phyloP scores from a whole-genome alignment of 192 early-diverging fungal genomes.

The Backusella sp. region DNA sequence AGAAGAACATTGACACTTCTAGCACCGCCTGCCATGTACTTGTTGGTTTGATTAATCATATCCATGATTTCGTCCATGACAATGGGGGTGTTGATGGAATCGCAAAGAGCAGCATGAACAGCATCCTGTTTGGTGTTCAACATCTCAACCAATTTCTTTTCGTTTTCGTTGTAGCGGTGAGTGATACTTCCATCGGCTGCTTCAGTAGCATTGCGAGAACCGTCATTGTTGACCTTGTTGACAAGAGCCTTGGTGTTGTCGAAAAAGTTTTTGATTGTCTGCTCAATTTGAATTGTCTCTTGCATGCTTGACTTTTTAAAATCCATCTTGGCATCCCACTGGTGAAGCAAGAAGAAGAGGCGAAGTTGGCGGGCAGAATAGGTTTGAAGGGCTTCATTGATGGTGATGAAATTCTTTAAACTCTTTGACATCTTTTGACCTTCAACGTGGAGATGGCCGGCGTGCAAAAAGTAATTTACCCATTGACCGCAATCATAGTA shows the following conservation, averaged over 20 bases:
- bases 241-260: constrained; percentile 76
- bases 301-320: constrained; percentile 74
- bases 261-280: constrained; percentile 88
- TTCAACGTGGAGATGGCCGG: constrained; percentile 93
- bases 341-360: constrained; percentile 83
- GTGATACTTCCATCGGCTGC: constrained; percentile 32
- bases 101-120: constrained; percentile 86
- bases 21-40: constrained; percentile 69
- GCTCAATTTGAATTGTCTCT: constrained; percentile 78
- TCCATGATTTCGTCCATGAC: constrained; percentile 82
- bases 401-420: constrained; percentile 97
- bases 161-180: constrained; percentile 71
- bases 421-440: constrained; percentile 98
- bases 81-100: constrained; percentile 87
- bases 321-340: constrained; percentile 87
- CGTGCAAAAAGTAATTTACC: constrained; percentile 99
- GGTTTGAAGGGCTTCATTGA: constrained; percentile 83
- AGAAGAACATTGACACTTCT: constrained; percentile 63
- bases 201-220: constrained; percentile 36
- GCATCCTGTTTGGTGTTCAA: constrained; percentile 65
- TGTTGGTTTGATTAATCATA: constrained; percentile 76
- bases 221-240: constrained; percentile 65
- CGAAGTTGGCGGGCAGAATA: constrained; percentile 85
- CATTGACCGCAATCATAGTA: constrained; percentile 89
- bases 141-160: constrained; percentile 65